Base-by-base conservation (phyloP, 2,329 filamentous ascomycete species). In the Penicillium rolfsii region DNA sequence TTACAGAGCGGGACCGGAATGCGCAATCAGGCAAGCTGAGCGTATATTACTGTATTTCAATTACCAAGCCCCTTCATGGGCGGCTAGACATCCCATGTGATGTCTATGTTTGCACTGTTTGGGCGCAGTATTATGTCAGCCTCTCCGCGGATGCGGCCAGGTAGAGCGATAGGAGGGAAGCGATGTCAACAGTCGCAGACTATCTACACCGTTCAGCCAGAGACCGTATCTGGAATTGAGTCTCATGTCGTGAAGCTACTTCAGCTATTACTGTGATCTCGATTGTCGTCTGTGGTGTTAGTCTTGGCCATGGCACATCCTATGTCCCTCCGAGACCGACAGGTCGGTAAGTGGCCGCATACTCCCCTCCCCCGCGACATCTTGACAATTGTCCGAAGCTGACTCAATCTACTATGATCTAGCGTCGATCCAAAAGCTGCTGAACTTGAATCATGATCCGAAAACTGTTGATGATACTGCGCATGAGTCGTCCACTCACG, bases 351-450 rank as follows among this genome's bases (percentile, higher is more conserved):
- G 85, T 73, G 71, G 33, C 57, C 54, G 28, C 46, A 33, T 19
- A 57, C 22, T 60, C 35, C 28, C 41, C 38, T 41, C 26, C 50
- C 11, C 57, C 53, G 53, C 53, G 41, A 48, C 43, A 11, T 26
- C 26, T 24, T 19, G 33, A 30, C n/a, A 55, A 38, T 43, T 59
- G 19, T 50, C 49, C 11, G 50, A 55, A 5, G 26, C 61, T 70
- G n/a, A 63, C 52, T 11, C 7, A 48, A 56, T 12, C 8, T 19
- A 1, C 8, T 1, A 5, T n/a, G 7, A 45, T 66, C 41, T 67
- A 96, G 93, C 90, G 53, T 94, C 94, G 19, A 92, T 99, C 72
- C 93, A 96, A 82, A 94, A 92, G 79, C 93, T 99, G 72, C 87
- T 99, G 68, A 98, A 97, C 76, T 83, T 99, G 68, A 99, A 99